These are phyloP conservation scores for Leucocoprinus sp. DNA, from an alignment of 768 basidiomycete species.

Conservation along the genomic window DNA sequence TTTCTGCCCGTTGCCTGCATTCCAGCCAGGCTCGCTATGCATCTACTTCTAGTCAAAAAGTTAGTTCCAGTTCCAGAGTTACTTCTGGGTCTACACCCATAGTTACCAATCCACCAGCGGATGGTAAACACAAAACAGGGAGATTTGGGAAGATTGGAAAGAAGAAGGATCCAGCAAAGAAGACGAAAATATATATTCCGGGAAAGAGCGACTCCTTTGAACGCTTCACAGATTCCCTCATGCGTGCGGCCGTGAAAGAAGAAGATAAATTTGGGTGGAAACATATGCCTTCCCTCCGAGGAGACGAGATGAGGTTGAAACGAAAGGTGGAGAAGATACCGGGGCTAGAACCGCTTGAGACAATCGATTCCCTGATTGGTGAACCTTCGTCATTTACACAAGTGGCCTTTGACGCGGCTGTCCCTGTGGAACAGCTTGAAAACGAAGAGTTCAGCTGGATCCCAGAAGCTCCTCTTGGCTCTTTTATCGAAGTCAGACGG, in stretches of 20 bases:
- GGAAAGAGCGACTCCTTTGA: neutral
- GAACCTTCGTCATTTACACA: too few species aligned
- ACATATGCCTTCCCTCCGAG: conserved; percentile 26
- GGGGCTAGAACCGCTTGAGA: too few species aligned
- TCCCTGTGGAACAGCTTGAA: neutral
- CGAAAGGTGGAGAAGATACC: conserved; percentile 10
- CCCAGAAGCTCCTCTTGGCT: conserved; percentile 26
- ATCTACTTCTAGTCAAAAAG: conserved; percentile 11
- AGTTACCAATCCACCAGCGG: too few species aligned
- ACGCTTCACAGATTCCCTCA: conserved; percentile 11
- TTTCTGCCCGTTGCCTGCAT: conserved; percentile 10
- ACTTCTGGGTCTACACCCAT: too few species aligned
- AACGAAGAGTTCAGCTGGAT: conserved; percentile 13
- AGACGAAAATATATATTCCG: neutral
- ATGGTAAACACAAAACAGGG: too few species aligned
- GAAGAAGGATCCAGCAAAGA: neutral
- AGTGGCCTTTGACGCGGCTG: neutral
- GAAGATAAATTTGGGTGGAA: conserved; percentile 29
- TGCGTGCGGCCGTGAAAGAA: neutral
- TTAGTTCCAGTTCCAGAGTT: too few species aligned
- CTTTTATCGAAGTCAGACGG: conserved; percentile 43
- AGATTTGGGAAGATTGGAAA: too few species aligned
- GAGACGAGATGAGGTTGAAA: conserved; percentile 30
- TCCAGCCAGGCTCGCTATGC: conserved; percentile 27
- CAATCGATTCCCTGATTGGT: too few species aligned